phyloP scores from a whole-genome alignment of 129 eudicot genomes.

The Lonicera japonica region DNA sequence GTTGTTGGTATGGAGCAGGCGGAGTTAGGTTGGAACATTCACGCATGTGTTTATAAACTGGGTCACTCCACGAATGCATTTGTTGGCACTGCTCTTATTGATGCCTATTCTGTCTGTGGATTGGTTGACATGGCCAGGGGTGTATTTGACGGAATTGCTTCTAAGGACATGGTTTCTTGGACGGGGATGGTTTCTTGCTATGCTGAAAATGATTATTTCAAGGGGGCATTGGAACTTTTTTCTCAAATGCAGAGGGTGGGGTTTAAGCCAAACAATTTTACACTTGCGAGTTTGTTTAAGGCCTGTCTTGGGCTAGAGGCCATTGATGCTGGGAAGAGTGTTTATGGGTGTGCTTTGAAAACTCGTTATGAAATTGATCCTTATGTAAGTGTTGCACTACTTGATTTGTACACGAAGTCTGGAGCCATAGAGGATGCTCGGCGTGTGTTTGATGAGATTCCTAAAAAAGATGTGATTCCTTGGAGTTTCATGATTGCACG shows the following conservation, averaged over 20 bases:
- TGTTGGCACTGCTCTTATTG: conserved; percentile 72
- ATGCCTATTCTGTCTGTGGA: conserved; percentile 59
- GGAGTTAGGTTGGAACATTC: conserved; percentile 41
- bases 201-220: conserved; percentile 49
- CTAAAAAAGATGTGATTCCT: conserved; percentile 56
- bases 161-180: conserved; percentile 79
- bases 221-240: conserved; percentile 41
- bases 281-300: conserved; percentile 64
- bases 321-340: conserved; percentile 35
- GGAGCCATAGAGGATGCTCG: conserved; percentile 55
- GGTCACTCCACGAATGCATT: conserved; percentile 56
- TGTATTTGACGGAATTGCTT: conserved; percentile 44
- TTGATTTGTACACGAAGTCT: conserved; percentile 56
- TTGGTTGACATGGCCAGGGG: conserved; percentile 36
- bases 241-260: conserved; percentile 49
- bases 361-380: conserved; percentile 51
- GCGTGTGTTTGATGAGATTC: conserved; percentile 50
- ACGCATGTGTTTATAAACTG: conserved; percentile 42
- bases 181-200: conserved; percentile 76
- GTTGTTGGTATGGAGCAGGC: conserved; percentile 49
- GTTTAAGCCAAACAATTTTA: conserved; percentile 49
- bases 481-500: conserved; percentile 76
- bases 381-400: conserved; percentile 58
- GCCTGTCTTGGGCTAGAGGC: conserved; percentile 70
- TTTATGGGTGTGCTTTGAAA: too few relatives aligned